A percentile compares a stretch with the other conserved stretches of the same genome.
These are phyloP conservation scores for Incumbomyces lentus DNA, from an alignment of 2,329 filamentous ascomycete species.

Conservation along the genomic window DNA sequence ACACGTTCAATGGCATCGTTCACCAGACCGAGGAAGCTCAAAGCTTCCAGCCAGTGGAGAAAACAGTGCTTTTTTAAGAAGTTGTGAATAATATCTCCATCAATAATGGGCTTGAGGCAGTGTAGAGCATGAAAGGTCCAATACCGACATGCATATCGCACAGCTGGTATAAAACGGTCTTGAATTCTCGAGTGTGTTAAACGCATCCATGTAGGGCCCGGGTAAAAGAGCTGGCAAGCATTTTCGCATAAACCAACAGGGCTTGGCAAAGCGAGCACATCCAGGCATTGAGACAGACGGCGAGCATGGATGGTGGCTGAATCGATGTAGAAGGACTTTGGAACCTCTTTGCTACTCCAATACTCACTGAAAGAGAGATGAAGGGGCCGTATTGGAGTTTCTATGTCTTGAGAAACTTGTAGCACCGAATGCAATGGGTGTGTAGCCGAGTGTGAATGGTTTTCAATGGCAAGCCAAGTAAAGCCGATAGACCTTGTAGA, in stretches of 20 bases:
- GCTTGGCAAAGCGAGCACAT: constrained; percentile 2
- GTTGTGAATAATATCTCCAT: constrained; percentile 1
- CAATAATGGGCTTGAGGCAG: constrained; percentile 4
- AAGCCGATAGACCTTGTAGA: neutral
- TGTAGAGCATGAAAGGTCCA: constrained; percentile 23
- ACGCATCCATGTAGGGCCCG: constrained; percentile 5
- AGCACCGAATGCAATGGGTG: constrained; percentile 6
- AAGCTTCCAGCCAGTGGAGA: constrained; percentile 22
- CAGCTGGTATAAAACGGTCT: constrained; percentile 12
- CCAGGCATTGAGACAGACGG: constrained; percentile 5
- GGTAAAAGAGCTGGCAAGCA: constrained; percentile 11
- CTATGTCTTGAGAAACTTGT: neutral
- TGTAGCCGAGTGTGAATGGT: neutral
- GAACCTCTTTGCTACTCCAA: constrained; percentile 7
- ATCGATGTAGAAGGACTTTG: constrained; percentile 7
- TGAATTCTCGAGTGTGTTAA: constrained; percentile 9
- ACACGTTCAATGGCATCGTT: constrained; percentile 16
- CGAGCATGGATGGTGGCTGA: neutral
- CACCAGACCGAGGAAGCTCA: constrained; percentile 18
- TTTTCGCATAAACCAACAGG: constrained; percentile 8
- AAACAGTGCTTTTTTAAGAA: constrained; percentile 21
- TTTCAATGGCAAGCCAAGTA: neutral
- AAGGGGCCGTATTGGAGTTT: constrained; percentile 4
- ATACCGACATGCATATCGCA: constrained; percentile 23
- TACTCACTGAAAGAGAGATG: constrained; percentile 14